These are phyloP conservation scores for Hemileccinum impolitum DNA, from an alignment of 768 basidiomycete species.

Conservation along the genomic window DNA sequence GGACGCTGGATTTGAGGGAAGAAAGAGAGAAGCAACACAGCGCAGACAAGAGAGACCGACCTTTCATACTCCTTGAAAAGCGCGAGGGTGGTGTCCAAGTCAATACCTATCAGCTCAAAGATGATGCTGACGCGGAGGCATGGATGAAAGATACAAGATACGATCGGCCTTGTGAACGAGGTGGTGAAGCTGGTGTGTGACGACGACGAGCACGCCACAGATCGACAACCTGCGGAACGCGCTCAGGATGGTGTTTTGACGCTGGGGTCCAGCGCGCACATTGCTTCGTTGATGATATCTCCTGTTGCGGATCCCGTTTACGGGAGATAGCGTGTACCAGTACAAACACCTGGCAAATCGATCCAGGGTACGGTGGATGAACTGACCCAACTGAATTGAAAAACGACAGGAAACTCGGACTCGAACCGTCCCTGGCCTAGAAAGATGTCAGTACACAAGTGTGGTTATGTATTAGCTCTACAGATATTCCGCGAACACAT, in stretches of 20 bases:
- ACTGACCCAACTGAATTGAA: conserved; percentile 19
- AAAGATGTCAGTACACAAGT: conserved; percentile 13
- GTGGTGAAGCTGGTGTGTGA: conserved; percentile 53
- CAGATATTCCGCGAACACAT: neutral
- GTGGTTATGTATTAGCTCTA: conserved; percentile 9
- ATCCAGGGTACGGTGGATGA: conserved; percentile 20
- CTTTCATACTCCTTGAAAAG: conserved; percentile 36
- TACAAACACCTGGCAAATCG: conserved; percentile 22
- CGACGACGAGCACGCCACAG: conserved; percentile 42
- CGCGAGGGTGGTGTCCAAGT: no score
- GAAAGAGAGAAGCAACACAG: no score
- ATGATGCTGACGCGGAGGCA: no score
- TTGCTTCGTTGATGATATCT: conserved; percentile 57
- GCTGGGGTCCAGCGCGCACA: conserved; percentile 52
- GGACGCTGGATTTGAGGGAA: no score
- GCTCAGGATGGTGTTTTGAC: conserved; percentile 51
- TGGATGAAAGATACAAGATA: conserved; percentile 41
- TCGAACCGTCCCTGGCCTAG: conserved; percentile 25
- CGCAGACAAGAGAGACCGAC: no score
- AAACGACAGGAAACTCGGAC: conserved; percentile 36
- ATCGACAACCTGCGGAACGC: no score
- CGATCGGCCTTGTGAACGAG: conserved; percentile 48
- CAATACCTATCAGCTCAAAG: no score
- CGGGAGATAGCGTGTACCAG: conserved; percentile 17
- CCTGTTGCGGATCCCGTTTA: conserved; percentile 25